These are phyloP conservation scores for Aspergillus nanangensis DNA, from an alignment of 495 filamentous ascomycete genomes.

Conservation along the genomic window DNA sequence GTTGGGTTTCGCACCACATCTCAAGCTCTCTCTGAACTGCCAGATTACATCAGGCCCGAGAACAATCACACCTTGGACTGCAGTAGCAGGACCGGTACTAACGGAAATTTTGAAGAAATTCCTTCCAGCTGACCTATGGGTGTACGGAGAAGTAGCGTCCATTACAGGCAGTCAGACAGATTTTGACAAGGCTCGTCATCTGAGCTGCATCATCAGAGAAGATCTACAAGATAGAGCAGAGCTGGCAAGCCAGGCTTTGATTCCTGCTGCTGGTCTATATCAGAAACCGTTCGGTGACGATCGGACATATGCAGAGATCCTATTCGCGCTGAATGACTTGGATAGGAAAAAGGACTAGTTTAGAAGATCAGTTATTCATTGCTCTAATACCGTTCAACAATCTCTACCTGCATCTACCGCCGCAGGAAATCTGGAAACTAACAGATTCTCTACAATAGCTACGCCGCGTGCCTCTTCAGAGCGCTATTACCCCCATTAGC, in stretches of 20 bases:
- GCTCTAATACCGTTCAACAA: background rate
- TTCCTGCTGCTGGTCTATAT: slow-evolving; percentile 5
- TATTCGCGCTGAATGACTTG: background rate
- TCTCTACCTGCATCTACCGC: background rate
- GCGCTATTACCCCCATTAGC: slow-evolving; percentile 14
- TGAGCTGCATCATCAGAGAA: slow-evolving; percentile 15
- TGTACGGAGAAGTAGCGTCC: slow-evolving; percentile 12
- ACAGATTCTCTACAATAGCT: slow-evolving; percentile 3
- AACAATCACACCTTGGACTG: slow-evolving; percentile 13
- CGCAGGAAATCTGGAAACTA: too few relatives aligned
- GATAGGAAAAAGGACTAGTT: slow-evolving; percentile 2
- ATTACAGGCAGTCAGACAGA: slow-evolving; percentile 12
- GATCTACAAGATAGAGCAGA: slow-evolving; percentile 5
- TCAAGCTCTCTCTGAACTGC: slow-evolving; percentile 16
- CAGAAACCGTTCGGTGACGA: background rate
- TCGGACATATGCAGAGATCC: slow-evolving; percentile 3
- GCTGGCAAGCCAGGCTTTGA: slow-evolving; percentile 9
- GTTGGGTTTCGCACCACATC: slow-evolving; percentile 8
- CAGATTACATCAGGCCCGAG: slow-evolving; percentile 16
- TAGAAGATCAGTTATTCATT: background rate
- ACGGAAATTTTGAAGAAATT: slow-evolving; percentile 10
- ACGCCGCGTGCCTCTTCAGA: slow-evolving; percentile 7
- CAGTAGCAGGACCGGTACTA: slow-evolving; percentile 6
- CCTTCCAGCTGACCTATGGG: slow-evolving; percentile 11
- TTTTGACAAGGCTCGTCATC: slow-evolving; percentile 8